Evolutionary conservation across 441 rosid species (phyloP), one percentile per base, ranked within the genome.

Genomic region (Populus hybrid): DNA sequence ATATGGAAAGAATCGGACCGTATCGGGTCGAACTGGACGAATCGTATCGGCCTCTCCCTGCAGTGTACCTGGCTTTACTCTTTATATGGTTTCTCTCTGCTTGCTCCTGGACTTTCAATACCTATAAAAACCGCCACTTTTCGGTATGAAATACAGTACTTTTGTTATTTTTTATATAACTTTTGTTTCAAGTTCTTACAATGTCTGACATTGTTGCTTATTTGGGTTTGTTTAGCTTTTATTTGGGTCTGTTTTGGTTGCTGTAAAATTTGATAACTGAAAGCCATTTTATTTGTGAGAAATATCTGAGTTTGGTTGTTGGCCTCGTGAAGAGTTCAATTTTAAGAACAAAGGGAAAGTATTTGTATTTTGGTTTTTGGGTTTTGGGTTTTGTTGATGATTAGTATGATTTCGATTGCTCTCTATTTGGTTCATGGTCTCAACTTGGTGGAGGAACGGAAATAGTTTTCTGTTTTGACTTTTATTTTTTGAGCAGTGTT

Each of bases 101-200:
- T 86, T 90, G 87, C 81, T 93, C 88, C 50, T 94, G 97, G 97
- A 88, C 97, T 78, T 70, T 90, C 83, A 89, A 91, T 87, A 93
- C 97, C 75, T 94, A 87, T 80, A 87, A 85, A 75, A 94, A 88
- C 82, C 91, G 95, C 69, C 92, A 88, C 65, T 89, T 87, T 86
- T 97, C 88, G 97, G 97, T 92, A 74, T 75, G 40, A 72, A 23
- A 36, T 2, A 38, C 23, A 7, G 53, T 40, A 10, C 64, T 26
- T 64, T 14, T 1, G 3, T n/a, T 31, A 20, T 9, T 10, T 77
- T 64, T n/a, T 18, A n/a, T 0, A 4, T 36, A 1, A 59, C 12
- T 21, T 21, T 31, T 26, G 31, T 73, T 31, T 77, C 3, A n/a
- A 10, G 14, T 28, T 31, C 16, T 38, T 77, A 75, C 4, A 23